Base-by-base conservation (phyloP, 257 asterid species). In the Verbena officinalis region DNA sequence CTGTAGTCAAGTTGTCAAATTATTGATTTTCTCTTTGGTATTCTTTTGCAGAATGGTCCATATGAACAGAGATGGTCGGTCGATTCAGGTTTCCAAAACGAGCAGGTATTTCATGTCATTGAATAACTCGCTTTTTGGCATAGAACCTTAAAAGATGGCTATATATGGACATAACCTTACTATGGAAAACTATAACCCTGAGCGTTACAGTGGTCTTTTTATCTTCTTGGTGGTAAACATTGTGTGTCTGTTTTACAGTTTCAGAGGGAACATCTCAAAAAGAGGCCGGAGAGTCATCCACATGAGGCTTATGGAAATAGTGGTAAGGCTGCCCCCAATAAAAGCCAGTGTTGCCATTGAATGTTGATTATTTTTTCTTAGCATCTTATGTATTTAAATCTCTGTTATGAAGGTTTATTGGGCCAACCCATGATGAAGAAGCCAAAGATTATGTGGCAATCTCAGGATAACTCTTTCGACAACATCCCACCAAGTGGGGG, bases 41-140 rank as follows among this genome's bases (percentile, higher is more conserved):
- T 56, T 38, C 70, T 53, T 52, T 52, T 76, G 65, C 83, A 94
- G 99, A 85, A 77, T 69, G 57, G 84, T 53, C 69, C 78, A 10
- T 84, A 81, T 61, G 95, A 88, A 57, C 95, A 79, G 38, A 86
- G 89, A 77, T 88, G 97, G 96, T 81, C 68, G 68, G 80, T 63
- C 70, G 93, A 85, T 69, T 77, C 95, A 24, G 82, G 82, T 70
- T 82, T 85, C 67, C 96, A 85, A 50, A 84, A 72, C 51, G 97
- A 88, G 57, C 98, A 90, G 99, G 99, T 91, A 27, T 62, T 74
- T 71, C 68, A 39, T 58, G 42, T 57, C 62, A 69, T 60, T 50
- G 42, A 55, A 31, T 49, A 38, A 44, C 54, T 40, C 46, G 42
- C 22, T 44, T 45, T 27, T 40, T 62, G 14, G 19, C 22, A 17